A percentile compares a stretch with the other conserved stretches of the same genome.
Conservation (phyloP, 225 moss, liverwort and hornwort species). For the Thuidium tamariscinum region DNA sequence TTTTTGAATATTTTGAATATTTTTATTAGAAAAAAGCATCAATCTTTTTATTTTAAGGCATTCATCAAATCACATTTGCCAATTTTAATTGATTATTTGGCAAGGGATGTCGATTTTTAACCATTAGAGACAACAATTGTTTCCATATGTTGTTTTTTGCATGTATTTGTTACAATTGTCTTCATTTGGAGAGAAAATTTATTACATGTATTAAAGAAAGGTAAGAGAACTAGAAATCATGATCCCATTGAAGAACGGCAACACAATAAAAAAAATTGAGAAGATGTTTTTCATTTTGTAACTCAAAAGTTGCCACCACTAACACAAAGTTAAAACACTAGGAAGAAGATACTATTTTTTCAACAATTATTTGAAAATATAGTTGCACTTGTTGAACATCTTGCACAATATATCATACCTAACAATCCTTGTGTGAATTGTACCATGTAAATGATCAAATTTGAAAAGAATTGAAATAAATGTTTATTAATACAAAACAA, state of each 20-base stretch:
- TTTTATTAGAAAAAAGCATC: rapidly evolving
- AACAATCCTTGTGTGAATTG: neutral
- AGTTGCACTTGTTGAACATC: rapidly evolving
- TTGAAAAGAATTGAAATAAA: neutral
- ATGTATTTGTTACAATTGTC: neutral
- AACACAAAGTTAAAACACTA: neutral
- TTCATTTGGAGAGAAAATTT: rapidly evolving
- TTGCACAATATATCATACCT: rapidly evolving
- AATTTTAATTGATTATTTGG: no score
- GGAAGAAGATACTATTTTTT: rapidly evolving
- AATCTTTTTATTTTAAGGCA: neutral
- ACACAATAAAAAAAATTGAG: neutral
- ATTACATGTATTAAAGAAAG: rapidly evolving
- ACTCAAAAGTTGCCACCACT: no score
- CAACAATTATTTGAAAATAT: rapidly evolving
- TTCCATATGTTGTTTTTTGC: rapidly evolving
- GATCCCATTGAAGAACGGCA: rapidly evolving
- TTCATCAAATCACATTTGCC: no score
- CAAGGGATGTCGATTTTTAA: rapidly evolving
- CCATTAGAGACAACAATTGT: rapidly evolving
- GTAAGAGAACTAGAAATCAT: rapidly evolving
- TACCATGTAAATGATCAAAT: neutral
- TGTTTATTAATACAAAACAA: neutral
- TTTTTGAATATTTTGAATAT: neutral
- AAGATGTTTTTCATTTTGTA: neutral